Evolutionary conservation across 306 rosid genomes (phyloP).

Genomic region (Dryas drummondii): DNA sequence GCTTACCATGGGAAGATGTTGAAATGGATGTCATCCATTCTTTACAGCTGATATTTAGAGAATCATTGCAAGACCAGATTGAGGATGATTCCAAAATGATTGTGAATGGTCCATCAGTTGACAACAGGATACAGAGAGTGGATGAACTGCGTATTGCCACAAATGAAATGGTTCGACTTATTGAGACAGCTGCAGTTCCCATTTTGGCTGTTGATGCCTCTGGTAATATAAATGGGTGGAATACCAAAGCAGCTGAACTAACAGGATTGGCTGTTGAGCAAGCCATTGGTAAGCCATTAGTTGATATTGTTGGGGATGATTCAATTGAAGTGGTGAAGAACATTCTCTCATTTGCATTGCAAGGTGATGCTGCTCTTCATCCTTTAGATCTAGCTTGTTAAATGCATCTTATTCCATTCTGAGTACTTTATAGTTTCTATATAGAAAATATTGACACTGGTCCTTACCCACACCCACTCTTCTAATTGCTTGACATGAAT

Average conservation of each 20-base stretch:
- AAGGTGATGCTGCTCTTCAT: slow-evolving; percentile 31
- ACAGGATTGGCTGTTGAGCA: slow-evolving; percentile 40
- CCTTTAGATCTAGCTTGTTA: neutral
- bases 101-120: slow-evolving; percentile 36
- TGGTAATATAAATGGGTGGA: slow-evolving; percentile 46
- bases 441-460: neutral
- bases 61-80: slow-evolving; percentile 32
- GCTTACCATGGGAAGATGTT: slow-evolving; percentile 47
- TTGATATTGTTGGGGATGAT: slow-evolving; percentile 39
- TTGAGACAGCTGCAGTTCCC: slow-evolving; percentile 49
- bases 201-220: slow-evolving; percentile 41
- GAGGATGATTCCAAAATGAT: slow-evolving; percentile 34
- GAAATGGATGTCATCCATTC: slow-evolving; percentile 54
- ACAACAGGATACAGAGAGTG: slow-evolving; percentile 38
- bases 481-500: neutral
- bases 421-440: neutral
- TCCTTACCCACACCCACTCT: slow-evolving; percentile 1
- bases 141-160: slow-evolving; percentile 36
- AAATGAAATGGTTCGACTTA: slow-evolving; percentile 46
- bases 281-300: slow-evolving; percentile 38
- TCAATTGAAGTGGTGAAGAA: slow-evolving; percentile 38
- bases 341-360: slow-evolving; percentile 34
- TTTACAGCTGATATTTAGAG: slow-evolving; percentile 43
- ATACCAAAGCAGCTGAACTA: slow-evolving; percentile 38
- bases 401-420: neutral